Evolutionary conservation across 306 rosid species (phyloP).

Genomic region (Hylodesmum podocarpum): DNA sequence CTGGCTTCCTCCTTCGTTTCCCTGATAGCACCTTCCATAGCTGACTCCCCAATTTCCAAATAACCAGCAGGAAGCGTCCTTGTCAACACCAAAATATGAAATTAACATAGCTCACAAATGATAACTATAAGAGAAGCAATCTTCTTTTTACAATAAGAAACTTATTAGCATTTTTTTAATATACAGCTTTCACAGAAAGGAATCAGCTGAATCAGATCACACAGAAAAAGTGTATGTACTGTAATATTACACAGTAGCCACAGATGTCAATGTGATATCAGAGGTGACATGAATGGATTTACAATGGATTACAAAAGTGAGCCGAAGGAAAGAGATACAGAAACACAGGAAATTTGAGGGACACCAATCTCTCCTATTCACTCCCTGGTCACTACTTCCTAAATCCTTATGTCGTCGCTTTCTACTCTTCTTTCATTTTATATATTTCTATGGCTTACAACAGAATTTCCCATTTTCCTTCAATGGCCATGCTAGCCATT

Average conservation of each 20-base stretch:
- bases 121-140: constrained; percentile 26
- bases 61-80: constrained; percentile 92
- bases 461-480: not conserved
- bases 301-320: not conserved
- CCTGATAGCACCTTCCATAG: constrained; percentile 83
- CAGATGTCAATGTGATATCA: not conserved
- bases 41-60: constrained; percentile 82
- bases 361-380: not conserved
- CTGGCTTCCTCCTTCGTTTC: constrained; percentile 89
- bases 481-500: not conserved
- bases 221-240: not conserved
- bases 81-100: constrained; percentile 25
- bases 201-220: not conserved
- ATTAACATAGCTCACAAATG: not conserved
- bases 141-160: not conserved
- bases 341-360: not conserved
- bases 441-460: not conserved
- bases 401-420: not conserved
- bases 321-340: not conserved
- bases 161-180: constrained; percentile 6
- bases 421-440: not conserved
- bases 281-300: not conserved
- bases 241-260: not conserved
- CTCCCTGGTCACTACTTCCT: not conserved
- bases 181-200: not conserved